Base-by-base conservation (phyloP, 192 early-diverging fungal species). In the Podila clonocystis region DNA sequence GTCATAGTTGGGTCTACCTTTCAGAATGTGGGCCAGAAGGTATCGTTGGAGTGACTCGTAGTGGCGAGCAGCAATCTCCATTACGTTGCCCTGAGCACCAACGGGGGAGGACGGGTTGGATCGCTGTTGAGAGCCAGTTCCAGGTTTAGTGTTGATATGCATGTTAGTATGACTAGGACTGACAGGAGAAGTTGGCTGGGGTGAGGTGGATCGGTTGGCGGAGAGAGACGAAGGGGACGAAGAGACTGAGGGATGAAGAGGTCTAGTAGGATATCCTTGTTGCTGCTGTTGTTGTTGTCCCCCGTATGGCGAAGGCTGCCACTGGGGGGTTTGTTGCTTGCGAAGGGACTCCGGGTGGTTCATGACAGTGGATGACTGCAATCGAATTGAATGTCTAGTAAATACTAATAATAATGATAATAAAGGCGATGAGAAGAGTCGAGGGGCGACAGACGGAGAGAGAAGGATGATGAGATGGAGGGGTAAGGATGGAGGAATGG, bases 21-120 rank as follows among this genome's bases (percentile, higher is more conserved):
- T 82, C 49, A 75, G 62, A 63, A 89, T 82, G 71, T 88, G 87
- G 48, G 84, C 77, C 5, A 73, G 62, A 52, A 90, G 83, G 59
- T 85, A 90, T 19, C 63, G 50, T 60, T 86, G 83, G 2, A 90
- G 82, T 22, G 85, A 76, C 50, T 89, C 89, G 59, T 89, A 90
- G 50, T 90, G 89, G 38, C 74, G 83, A 7, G 71, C 67, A 34
- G 87, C 86, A 60, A 86, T 72, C 28, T 89, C 88, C 74, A 77
- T 82, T 5, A 62, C 76, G 31, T 72, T 79, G 31, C 64, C 76
- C 22, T 57, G 45, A 12, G 70, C 70, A 50, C 69, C 70, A 9
- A 30, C 58, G 11, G 76, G 76, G 2, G 76, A 79, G 12, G 69
- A 45, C 5, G 76, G 76, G 63, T 63, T 79, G 33, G 76, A 79